phyloP scores from a whole-genome alignment of 1,139 yeast species.

The Arxiozyma telluris region DNA sequence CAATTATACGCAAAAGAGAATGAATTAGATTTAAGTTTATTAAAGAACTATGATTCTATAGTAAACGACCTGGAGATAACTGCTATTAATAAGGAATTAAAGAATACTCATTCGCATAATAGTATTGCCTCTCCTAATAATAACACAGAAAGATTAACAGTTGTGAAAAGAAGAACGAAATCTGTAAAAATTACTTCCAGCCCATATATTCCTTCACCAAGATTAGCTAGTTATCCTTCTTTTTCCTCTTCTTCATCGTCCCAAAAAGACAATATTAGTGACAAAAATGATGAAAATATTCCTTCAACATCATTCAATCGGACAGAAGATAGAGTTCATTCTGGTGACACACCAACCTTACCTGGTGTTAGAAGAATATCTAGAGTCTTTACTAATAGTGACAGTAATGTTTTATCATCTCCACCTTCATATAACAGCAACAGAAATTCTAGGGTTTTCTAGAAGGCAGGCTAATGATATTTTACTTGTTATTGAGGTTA shows the following conservation, averaged over 20 bases:
- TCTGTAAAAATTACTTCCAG: not conserved
- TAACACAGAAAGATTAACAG: not conserved
- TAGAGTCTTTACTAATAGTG: not conserved
- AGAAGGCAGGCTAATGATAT: not conserved
- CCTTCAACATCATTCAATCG: not conserved
- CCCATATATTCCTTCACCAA: not conserved
- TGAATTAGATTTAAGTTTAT: not conserved
- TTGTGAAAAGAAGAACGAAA: not conserved
- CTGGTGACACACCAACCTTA: slow-evolving; percentile 1
- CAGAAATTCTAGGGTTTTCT: not conserved
- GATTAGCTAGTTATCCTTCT: not conserved
- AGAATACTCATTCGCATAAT: not conserved
- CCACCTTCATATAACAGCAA: not conserved
- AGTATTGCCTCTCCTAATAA: not conserved
- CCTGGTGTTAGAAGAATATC: slow-evolving; percentile 21
- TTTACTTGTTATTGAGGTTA: not conserved
- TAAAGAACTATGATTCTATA: not conserved
- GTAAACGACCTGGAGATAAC: not conserved
- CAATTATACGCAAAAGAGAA: slow-evolving; percentile 3
- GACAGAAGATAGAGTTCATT: not conserved
- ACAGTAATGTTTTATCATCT: not conserved
- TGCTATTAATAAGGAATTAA: not conserved
- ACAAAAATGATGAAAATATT: not conserved
- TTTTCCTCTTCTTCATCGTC: not conserved
- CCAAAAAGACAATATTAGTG: not conserved